phyloP scores from a whole-genome alignment of 2,329 filamentous ascomycete species.

The Emergomyces africanus region DNA sequence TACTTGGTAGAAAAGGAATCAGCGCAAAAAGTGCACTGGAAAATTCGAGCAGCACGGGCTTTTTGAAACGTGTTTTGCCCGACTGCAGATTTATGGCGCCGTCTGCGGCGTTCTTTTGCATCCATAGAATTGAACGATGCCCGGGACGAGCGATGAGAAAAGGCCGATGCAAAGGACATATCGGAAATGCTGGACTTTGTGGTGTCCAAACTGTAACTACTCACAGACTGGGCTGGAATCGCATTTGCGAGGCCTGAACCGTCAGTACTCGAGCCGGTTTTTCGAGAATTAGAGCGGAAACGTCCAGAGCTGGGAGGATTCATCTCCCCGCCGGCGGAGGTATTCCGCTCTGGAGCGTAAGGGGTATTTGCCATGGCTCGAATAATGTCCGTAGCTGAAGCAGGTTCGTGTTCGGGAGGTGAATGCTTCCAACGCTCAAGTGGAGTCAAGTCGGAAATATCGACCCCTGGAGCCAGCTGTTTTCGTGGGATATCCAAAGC shows the following conservation, averaged over 20 bases:
- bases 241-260: constrained; percentile 41
- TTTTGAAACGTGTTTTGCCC: constrained; percentile 31
- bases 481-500: constrained; percentile 60
- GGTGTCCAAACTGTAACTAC: constrained; percentile 39
- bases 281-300: constrained; percentile 25
- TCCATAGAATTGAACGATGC: constrained; percentile 46
- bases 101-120: constrained; percentile 45
- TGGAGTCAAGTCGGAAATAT: constrained; percentile 45
- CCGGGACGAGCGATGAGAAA: constrained; percentile 42
- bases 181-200: constrained; percentile 41
- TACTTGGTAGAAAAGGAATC: constrained; percentile 46
- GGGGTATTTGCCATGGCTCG: constrained; percentile 41
- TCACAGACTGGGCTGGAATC: constrained; percentile 39
- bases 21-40: constrained; percentile 47
- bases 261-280: constrained; percentile 35
- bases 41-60: constrained; percentile 32
- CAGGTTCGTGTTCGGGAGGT: constrained; percentile 57
- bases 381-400: constrained; percentile 50
- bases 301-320: constrained; percentile 20
- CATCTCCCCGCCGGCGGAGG: constrained; percentile 16
- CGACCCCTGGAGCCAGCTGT: constrained; percentile 39
- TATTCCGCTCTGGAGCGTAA: constrained; percentile 21
- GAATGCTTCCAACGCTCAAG: constrained; percentile 58
- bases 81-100: constrained; percentile 36
- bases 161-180: constrained; percentile 43